Conservation (phyloP, 1,284 basidiomycete species). For the Heterobasidion annosum region DNA sequence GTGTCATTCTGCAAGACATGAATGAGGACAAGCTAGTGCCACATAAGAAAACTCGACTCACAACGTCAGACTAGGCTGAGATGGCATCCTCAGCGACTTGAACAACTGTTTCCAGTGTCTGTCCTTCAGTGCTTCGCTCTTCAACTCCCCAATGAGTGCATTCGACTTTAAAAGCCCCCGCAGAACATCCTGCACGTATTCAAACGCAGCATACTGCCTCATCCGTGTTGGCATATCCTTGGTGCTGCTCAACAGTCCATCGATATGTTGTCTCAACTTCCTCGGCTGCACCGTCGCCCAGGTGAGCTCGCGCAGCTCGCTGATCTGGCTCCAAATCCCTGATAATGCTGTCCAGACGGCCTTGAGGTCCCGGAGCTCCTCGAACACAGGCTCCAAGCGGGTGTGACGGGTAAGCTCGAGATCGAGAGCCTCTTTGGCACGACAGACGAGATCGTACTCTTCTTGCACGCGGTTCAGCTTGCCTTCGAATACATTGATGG, state of each 20-base stretch:
- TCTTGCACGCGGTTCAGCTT: constrained; percentile 87
- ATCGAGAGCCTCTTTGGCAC: constrained; percentile 95
- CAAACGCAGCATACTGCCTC: constrained; percentile 98
- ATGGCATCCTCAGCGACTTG: constrained; percentile 74
- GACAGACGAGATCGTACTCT: constrained; percentile 88
- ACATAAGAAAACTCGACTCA: constrained; percentile 26
- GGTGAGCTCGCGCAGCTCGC: constrained; percentile 79
- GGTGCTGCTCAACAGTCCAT: constrained; percentile 81
- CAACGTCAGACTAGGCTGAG: constrained; percentile 60
- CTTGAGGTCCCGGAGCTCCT: constrained; percentile 94
- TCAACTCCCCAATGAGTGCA: constrained; percentile 83
- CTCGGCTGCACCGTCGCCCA: constrained; percentile 94
- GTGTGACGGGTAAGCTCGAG: constrained; percentile 88
- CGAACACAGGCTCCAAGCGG: constrained; percentile 87
- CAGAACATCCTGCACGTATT: constrained; percentile 93
- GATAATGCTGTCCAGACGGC: constrained; percentile 98
- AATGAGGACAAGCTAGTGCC: background rate
- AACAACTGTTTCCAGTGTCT: constrained; percentile 98
- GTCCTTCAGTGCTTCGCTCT: constrained; percentile 95
- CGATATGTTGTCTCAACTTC: constrained; percentile 91
- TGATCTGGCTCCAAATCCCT: constrained; percentile 92
- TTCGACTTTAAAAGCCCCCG: constrained; percentile 87
- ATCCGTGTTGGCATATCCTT: constrained; percentile 99
- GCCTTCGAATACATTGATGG: constrained; percentile 89
- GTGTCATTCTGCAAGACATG: constrained; percentile 64